Evolutionary conservation across 1,284 basidiomycete genomes (phyloP), one percentile per base, ranked within the genome.

Genomic region (Heterobasidion occidentale): DNA sequence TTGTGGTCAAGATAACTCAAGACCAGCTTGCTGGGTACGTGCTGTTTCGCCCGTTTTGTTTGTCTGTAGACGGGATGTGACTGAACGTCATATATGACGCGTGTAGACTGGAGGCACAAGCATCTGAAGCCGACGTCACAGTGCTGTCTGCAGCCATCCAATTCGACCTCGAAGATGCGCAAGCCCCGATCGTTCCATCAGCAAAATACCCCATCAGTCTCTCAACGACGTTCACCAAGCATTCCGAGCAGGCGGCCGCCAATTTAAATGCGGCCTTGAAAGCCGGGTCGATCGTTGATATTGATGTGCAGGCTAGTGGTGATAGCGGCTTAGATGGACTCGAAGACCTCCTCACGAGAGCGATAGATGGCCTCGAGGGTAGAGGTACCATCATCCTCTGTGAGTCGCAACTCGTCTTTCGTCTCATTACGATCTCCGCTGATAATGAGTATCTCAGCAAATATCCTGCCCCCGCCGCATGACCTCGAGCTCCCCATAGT

Each of bases 381-480:
- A 75, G 74, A 44, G 73, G 78, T 5, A 79, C 81, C 34, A 84
- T 94, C 65, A 77, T 93, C 56, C 74, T 94, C 51, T 87, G 92
- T 93, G 66, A 62, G 89, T 78, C 19, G 19, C 20, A 36, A 27
- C 17, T 51, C 49, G 15, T 36, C 27, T 12, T 17, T 50, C n/a
- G 9, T 46, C 47, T 36, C 11, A 15, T 44, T 12, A 38, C 46
- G 19, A 52, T 14, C n/a, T 51, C 3, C 58, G 33, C 36, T 59
- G 49, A 62, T 42, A 12, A 42, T 12, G 12, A 42, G 12, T n/a
- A 42, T 42, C 38, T 44, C 64, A 94, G 92, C 89, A 56, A 92
- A 92, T 64, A 72, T 93, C 36, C 79, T 94, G 2, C 92, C 91
- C 20, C 92, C 92, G n/a, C 88, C 91, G 1, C 80, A 92, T 61